Evolutionary conservation across 495 filamentous ascomycete species (phyloP), one percentile per base, ranked within the genome.

Genomic region (Aspergillus wentii): DNA sequence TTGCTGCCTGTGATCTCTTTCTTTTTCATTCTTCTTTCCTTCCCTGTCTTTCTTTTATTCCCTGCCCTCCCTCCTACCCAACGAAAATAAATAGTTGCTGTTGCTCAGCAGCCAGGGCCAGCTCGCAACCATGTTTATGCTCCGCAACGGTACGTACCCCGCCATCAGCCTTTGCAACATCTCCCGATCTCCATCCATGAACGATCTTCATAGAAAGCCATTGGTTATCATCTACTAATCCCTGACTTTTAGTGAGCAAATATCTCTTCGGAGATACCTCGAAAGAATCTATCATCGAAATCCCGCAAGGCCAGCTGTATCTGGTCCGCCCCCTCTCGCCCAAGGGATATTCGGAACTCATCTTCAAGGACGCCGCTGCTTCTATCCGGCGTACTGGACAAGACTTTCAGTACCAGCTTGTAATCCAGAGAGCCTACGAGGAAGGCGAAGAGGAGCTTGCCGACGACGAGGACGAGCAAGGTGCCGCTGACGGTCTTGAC

Each of bases 341-440:
- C 20, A 98, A 98, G 62, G 92, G 92, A 41, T 95, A 95, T 52
- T 95, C 88, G 1, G 94, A 98, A 61, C 86, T 96, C 50, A 94
- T 98, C 62, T 98, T 95, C 78, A 96, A 94, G 54, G 92, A 98
- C 81, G 82, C 88, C 21, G 87, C 83, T 20, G 88, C 90, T 16
- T 82, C 83, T 23, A 95, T 98, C 50, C 83, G 92, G 43, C 81
- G 87, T 16, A 96, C 94, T 7, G 88, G 84, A 2, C 88, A 94
- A 59, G 86, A 94, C 18, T 97, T 83, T 51, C 90, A 98, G 51
- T 98, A 97, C 56, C 92, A 97, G 57, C 83, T 98, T 23, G 91
- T 97, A 34, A 76, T 98, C 15, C 94, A 96, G 56, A 75, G 92
- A 39, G 94, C 89, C 39, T 97, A 89, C 70, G 92, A 98, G 61